Percentiles rank a stretch among this genome's conserved stretches.
These are phyloP conservation scores for Exophiala bonariae DNA, from an alignment of 2,329 filamentous ascomycete genomes.

Conservation along the genomic window DNA sequence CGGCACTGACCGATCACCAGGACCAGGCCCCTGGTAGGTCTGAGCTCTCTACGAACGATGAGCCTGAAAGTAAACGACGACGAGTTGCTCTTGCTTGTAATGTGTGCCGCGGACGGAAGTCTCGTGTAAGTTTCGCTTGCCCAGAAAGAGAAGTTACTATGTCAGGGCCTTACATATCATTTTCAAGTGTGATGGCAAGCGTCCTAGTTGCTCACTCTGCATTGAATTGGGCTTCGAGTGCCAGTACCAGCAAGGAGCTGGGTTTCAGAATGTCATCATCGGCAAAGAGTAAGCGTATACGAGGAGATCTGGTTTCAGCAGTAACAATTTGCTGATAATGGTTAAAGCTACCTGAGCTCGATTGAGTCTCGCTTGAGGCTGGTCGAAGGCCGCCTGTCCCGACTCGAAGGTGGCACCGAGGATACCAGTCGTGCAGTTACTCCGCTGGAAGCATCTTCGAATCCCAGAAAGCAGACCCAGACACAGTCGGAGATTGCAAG, in stretches of 20 bases:
- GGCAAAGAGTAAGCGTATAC: constrained; percentile 9
- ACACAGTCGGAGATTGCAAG: not conserved
- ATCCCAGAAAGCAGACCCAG: not conserved
- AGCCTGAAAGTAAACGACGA: not conserved
- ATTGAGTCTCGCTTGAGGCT: constrained; percentile 9
- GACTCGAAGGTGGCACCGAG: constrained; percentile 2
- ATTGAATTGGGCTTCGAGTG: constrained; percentile 43
- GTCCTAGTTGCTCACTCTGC: constrained; percentile 44
- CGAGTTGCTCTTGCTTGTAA: not conserved
- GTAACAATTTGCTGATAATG: not conserved
- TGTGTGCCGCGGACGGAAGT: not conserved
- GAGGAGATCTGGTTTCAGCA: not conserved
- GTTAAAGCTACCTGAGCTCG: constrained; percentile 5
- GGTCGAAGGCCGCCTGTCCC: constrained; percentile 12
- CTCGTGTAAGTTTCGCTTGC: not conserved
- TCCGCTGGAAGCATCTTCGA: not conserved
- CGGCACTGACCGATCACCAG: too few species aligned
- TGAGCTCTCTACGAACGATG: too few species aligned
- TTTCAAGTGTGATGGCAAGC: constrained; percentile 11
- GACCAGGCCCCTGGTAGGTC: too few species aligned
- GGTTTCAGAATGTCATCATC: constrained; percentile 8
- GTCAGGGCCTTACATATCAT: not conserved
- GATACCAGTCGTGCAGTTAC: not conserved
- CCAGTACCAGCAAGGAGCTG: constrained; percentile 32
- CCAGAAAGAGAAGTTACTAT: not conserved